A percentile compares a stretch with the other conserved stretches of the same genome.
phyloP scores from a whole-genome alignment of 1,139 yeast species.

The Blastobotrys buckinghamii region DNA sequence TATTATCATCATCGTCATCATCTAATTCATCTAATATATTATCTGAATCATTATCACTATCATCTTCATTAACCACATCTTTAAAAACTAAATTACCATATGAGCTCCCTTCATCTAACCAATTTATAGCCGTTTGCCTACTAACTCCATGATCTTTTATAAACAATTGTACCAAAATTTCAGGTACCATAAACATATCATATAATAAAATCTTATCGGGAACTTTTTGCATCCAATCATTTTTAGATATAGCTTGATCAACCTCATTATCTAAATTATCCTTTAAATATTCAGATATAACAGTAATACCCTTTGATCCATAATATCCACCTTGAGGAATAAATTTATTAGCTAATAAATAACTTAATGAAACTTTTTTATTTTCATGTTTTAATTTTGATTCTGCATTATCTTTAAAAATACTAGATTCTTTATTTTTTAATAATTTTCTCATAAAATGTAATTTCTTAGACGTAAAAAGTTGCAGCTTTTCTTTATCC shows the following conservation, averaged over 20 bases:
- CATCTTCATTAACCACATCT: conserved; percentile 5
- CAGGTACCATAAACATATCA: conserved; percentile 15
- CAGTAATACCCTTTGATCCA: conserved; percentile 14
- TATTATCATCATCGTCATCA: not conserved
- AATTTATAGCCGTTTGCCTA: conserved; percentile 7
- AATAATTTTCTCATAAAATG: not conserved
- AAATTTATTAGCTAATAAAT: conserved; percentile 7
- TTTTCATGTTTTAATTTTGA: not conserved
- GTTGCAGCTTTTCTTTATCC: conserved; percentile 1
- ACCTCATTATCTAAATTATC: conserved; percentile 3
- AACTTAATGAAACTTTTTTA: not conserved
- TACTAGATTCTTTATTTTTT: not conserved
- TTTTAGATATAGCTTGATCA: conserved; percentile 1
- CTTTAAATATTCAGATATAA: not conserved
- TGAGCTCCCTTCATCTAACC: conserved; percentile 12
- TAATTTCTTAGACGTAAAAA: not conserved
- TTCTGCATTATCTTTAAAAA: not conserved
- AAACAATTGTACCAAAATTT: conserved; percentile 13
- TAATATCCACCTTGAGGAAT: conserved; percentile 16
- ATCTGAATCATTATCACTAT: not conserved
- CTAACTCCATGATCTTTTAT: conserved; percentile 5
- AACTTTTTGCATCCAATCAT: conserved; percentile 12
- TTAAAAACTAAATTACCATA: conserved; percentile 15
- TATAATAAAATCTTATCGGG: conserved; percentile 2
- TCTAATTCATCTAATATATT: conserved; percentile 2